A percentile compares a stretch with the other conserved stretches of the same genome.
Conservation (phyloP, 169 alveolate genomes). For the Plasmodium malariae region DNA sequence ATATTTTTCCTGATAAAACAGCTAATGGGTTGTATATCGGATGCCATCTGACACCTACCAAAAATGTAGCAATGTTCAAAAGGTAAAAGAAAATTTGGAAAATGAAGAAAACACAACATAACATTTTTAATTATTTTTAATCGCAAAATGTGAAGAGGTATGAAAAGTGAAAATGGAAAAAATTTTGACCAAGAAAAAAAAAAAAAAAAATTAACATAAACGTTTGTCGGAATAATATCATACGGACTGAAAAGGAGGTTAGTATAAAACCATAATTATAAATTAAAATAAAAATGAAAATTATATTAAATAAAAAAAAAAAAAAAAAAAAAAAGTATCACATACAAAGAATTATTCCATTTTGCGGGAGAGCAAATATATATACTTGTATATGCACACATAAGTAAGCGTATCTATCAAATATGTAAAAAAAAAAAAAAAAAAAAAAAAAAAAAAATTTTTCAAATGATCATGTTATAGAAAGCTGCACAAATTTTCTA, state of each 20-base stretch:
- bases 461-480: neutral
- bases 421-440: neutral
- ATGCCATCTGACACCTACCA: conserved; percentile 46
- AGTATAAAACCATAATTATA: too few species aligned
- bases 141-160: neutral
- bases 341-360: too few species aligned
- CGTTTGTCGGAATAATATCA: too few species aligned
- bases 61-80: neutral
- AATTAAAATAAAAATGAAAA: too few species aligned
- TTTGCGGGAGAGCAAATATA: too few species aligned
- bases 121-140: neutral
- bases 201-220: neutral
- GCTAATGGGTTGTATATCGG: conserved; percentile 61
- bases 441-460: neutral
- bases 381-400: too few species aligned
- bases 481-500: conserved; percentile 62
- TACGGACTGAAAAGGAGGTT: too few species aligned
- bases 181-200: neutral
- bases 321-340: too few species aligned
- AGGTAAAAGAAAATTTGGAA: neutral
- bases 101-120: neutral
- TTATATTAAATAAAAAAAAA: neutral
- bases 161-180: neutral
- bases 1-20: conserved; percentile 36
- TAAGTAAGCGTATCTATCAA: too few species aligned